Conservation (phyloP, 78 protist species). For the Dictyostelium purpureum region DNA sequence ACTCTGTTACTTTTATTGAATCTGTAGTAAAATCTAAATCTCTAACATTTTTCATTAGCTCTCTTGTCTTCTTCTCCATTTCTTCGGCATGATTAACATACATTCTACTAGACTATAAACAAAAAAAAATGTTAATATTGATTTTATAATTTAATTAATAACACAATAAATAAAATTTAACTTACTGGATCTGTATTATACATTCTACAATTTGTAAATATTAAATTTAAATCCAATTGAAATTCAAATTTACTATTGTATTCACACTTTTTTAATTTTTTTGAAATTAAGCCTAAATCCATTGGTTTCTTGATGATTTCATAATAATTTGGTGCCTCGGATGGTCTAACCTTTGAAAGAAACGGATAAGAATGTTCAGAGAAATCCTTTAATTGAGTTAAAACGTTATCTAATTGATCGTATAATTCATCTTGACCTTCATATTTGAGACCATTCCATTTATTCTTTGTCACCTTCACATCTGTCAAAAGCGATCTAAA, state of each 20-base stretch:
- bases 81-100: constrained; percentile 66
- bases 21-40: constrained; percentile 42
- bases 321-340: constrained; percentile 75
- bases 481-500: constrained; percentile 31
- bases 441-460: constrained; percentile 62
- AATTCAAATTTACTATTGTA: constrained; percentile 57
- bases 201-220: constrained; percentile 75
- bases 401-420: constrained; percentile 61
- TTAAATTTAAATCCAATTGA: constrained; percentile 69
- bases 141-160: background rate
- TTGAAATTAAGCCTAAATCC: constrained; percentile 68
- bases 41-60: constrained; percentile 52
- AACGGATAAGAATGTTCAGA: constrained; percentile 63
- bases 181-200: constrained; percentile 82
- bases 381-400: constrained; percentile 32
- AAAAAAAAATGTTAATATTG: background rate
- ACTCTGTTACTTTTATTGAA: background rate
- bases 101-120: constrained; percentile 26
- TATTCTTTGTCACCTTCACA: constrained; percentile 27
- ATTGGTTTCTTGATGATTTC: constrained; percentile 76
- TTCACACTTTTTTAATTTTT: constrained; percentile 69
- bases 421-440: constrained; percentile 79
- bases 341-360: constrained; percentile 47
- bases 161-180: no score
- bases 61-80: constrained; percentile 59